Conservation (phyloP, 129 eudicot genomes). For the Flaveria trinervia region DNA sequence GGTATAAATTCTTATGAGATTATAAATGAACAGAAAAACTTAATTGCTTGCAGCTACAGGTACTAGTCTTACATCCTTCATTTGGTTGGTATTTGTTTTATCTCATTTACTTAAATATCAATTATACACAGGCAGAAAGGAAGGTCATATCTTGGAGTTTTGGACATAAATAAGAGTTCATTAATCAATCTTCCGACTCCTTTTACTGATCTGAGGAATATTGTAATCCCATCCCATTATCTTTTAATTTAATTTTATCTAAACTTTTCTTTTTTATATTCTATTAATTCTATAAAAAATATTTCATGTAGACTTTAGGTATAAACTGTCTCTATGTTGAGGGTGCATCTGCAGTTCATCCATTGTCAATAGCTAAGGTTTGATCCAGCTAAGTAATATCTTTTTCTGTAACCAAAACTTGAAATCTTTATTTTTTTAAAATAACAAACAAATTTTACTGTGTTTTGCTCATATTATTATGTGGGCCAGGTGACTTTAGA, state of each 20-base stretch:
- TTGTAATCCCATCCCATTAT: conserved; percentile 33
- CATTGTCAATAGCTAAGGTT: conserved; percentile 62
- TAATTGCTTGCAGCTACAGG: conserved; percentile 66
- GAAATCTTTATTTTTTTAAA: not conserved
- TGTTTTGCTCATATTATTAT: conserved; percentile 10
- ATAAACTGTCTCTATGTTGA: conserved; percentile 49
- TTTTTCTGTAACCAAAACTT: not conserved
- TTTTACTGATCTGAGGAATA: conserved; percentile 55
- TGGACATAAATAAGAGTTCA: conserved; percentile 44
- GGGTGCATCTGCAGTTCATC: conserved; percentile 59
- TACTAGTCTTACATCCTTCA: not conserved
- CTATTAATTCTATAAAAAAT: not conserved
- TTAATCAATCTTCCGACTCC: conserved; percentile 47
- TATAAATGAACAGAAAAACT: conserved; percentile 31
- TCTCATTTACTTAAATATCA: not conserved
- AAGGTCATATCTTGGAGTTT: conserved; percentile 53
- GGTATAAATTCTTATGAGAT: conserved; percentile 56
- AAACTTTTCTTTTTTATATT: not conserved
- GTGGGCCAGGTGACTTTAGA: conserved; percentile 43
- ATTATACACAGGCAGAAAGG: conserved; percentile 51
- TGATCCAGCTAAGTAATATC: not conserved
- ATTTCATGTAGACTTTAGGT: conserved; percentile 33
- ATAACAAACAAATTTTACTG: not conserved
- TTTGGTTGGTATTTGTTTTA: not conserved
- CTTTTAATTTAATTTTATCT: not conserved